phyloP scores from a whole-genome alignment of 2,329 filamentous ascomycete species.

The Proliferodiscus dingleyae region DNA sequence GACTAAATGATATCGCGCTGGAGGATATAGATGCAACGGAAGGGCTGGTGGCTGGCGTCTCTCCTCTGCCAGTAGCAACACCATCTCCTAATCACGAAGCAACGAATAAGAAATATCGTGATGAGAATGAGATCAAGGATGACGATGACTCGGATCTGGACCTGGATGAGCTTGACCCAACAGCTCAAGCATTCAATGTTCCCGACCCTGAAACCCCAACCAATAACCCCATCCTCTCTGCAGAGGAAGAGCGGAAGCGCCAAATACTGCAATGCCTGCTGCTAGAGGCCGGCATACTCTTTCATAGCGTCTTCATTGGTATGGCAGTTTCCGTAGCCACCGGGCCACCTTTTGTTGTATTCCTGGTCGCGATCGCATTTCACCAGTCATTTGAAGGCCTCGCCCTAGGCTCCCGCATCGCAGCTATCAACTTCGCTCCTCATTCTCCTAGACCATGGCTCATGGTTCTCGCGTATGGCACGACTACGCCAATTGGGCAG shows the following conservation, averaged over 20 bases:
- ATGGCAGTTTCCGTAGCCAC: conserved; percentile 82
- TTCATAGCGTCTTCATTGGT: conserved; percentile 81
- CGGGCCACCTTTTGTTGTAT: conserved; percentile 72
- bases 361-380: conserved; percentile 75
- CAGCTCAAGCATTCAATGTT: conserved; percentile 28
- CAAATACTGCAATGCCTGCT: conserved; percentile 73
- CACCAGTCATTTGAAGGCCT: conserved; percentile 88
- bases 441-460: conserved; percentile 71
- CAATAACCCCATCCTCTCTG: conserved; percentile 27
- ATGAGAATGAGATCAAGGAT: conserved; percentile 27
- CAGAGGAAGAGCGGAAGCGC: conserved; percentile 56
- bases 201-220: conserved; percentile 23
- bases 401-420: conserved; percentile 78
- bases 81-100: conserved; percentile 30
- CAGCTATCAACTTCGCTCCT: conserved; percentile 72
- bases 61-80: conserved; percentile 52
- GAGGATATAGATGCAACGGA: conserved; percentile 48
- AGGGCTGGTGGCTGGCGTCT: conserved; percentile 54
- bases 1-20: conserved; percentile 47
- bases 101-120: conserved; percentile 29
- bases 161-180: conserved; percentile 54
- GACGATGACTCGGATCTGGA: conserved; percentile 51
- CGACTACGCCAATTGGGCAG: conserved; percentile 77
- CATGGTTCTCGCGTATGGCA: conserved; percentile 73
- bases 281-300: conserved; percentile 77